Evolutionary conservation across 75 land plant species (phyloP), one percentile per base, ranked within the genome.

Genomic region (Picea glauca): DNA sequence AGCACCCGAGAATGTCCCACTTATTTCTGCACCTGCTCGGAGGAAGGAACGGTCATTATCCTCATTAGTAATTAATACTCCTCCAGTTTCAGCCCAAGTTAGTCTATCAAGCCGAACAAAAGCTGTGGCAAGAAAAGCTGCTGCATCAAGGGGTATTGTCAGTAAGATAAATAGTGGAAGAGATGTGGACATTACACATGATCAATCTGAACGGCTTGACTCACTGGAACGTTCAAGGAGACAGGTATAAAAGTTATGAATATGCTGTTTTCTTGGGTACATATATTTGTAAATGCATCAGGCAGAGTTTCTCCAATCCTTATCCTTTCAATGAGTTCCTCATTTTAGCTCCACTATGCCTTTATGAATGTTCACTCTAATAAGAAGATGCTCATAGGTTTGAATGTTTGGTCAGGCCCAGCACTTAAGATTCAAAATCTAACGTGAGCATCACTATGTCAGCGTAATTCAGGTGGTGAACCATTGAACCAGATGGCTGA

Each of bases 21-120:
- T 85, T 1, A 38, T 78, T 79, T 21, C 85, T 58, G 79, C 84
- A 54, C 91, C 89, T 54, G 81, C 79, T 72, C 85, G 84, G 65
- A 84, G 98, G 70, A 95, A 95, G 79, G 98, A 95, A 78, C 80
- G 95, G 68, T 95, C 98, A n/a, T 89, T 95, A 11, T 93, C 95
- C 63, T 93, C 95, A 23, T 85, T 95, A 81, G 98, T 90, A 26
- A 88, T 93, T 6, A 86, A 73, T 62, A 83, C 91, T 58, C 88
- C 91, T 40, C 89, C 86, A 77, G 87, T 91, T 17, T 78, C 89
- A 70, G 70, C 80, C 21, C 88, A 89, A 33, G 62, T 84, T 77
- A 83, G 88, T 17, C 76, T 84, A 50, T 91, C 91, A 77, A 91
- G 91, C 75, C 85, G 91, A 78, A 87, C 93, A 63, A 84, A 83